Base-by-base conservation (phyloP, 106 monocot species). In the Dendrobium catenatum region DNA sequence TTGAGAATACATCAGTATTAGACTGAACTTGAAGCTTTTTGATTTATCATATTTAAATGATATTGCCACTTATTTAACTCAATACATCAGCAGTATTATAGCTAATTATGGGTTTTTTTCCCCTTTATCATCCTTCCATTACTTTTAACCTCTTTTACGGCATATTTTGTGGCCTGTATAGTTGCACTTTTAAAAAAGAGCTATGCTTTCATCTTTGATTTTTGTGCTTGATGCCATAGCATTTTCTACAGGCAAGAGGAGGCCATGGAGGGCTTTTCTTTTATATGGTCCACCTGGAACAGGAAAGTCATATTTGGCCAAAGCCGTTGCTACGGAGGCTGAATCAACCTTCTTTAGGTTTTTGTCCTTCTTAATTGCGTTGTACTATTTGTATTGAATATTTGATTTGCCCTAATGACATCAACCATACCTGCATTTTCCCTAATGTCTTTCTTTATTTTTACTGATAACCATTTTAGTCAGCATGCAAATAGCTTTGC, bases 241-340 rank as follows among this genome's bases (percentile, higher is more conserved):
- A n/a, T 61, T 87, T 77, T 47, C 43, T 59, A 10, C 37, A 93
- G 93, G 93, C 20, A 93, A 93, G 77, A 70, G 93, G 70, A 85
- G 86, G 42, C 93, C 93, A 68, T 93, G 93, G 93, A 93, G 93
- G 80, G 93, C 93, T 77, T 93, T 93, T 86, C 87, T 93, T 40
- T 84, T 93, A 51, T 93, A 93, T 81, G 93, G 93, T 42, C 93
- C 93, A 77, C 93, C 93, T 81, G 93, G 93, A 79, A 93, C 93
- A 79, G 93, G 93, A 86, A 93, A 93, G 74, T 93, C 93, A 73
- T 93, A 90, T 76, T 87, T 93, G 77, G 93, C 93, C 2, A 93
- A 93, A 81, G 93, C 93, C 80, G 90, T 93, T 59, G 93, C 93
- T 41, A 93, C 93, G 31, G 93, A 93, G 84, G 93, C 93, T 48